These are phyloP conservation scores for Dryas octopetala DNA, from an alignment of 306 rosid genomes.

Conservation along the genomic window DNA sequence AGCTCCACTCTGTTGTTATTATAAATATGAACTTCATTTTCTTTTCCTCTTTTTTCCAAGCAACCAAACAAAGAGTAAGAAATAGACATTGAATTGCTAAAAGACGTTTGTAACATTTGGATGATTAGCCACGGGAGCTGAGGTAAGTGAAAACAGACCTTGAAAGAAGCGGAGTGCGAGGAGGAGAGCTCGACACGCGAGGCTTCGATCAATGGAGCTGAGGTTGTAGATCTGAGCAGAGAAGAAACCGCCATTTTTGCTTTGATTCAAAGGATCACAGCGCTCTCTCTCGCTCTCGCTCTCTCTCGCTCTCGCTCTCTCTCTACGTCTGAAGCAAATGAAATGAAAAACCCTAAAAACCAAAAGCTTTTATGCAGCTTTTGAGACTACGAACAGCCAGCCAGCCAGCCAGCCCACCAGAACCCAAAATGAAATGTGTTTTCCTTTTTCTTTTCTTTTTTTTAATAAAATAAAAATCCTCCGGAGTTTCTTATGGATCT, in stretches of 20 bases:
- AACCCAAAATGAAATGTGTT: neutral
- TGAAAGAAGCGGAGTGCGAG: conserved; percentile 36
- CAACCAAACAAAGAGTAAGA: neutral
- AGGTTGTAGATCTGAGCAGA: conserved; percentile 57
- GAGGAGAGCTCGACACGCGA: conserved; percentile 37
- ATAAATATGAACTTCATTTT: neutral
- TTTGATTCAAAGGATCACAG: neutral
- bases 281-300: neutral
- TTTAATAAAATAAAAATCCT: neutral
- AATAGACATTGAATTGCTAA: neutral
- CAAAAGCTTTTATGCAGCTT: conserved; percentile 21
- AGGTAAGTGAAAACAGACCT: conserved; percentile 33
- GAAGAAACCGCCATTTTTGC: conserved; percentile 72
- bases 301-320: neutral
- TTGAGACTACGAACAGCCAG: conserved; percentile 7
- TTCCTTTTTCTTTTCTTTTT: neutral
- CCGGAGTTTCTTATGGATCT: conserved; percentile 35
- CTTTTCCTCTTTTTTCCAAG: neutral
- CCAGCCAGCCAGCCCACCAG: conserved; percentile 1
- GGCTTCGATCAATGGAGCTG: conserved; percentile 43
- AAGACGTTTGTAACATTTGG: neutral
- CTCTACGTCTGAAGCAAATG: neutral
- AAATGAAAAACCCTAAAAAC: conserved; percentile 19
- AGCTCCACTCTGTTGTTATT: too few relatives aligned
- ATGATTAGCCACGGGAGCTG: neutral